phyloP scores from a whole-genome alignment of 1,284 basidiomycete genomes.

The Leucoagaricus sp. region DNA sequence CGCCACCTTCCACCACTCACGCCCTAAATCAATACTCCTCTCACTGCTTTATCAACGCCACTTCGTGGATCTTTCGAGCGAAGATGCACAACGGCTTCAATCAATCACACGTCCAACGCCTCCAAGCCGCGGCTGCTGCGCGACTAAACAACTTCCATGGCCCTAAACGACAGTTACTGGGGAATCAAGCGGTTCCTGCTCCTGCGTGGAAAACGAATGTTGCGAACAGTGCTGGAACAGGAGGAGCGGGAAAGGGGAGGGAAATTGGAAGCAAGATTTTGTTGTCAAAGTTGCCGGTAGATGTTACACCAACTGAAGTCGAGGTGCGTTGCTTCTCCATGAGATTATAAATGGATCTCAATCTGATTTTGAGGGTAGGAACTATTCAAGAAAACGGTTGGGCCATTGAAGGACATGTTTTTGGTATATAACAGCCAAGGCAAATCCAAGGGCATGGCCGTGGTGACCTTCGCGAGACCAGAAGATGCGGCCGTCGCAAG shows the following conservation, averaged over 20 bases:
- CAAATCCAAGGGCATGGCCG: slow-evolving; percentile 73
- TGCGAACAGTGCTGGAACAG: slow-evolving; percentile 17
- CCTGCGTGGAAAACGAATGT: slow-evolving; percentile 56
- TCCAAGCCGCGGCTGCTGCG: slow-evolving; percentile 18
- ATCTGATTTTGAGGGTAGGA: slow-evolving; percentile 44
- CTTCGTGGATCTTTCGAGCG: background rate
- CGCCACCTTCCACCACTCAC: background rate
- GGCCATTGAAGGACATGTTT: slow-evolving; percentile 67
- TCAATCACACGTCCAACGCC: slow-evolving; percentile 11
- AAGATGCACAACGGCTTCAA: background rate
- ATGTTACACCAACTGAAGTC: slow-evolving; percentile 69
- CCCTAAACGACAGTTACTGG: slow-evolving; percentile 57
- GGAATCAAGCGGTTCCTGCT: slow-evolving; percentile 51
- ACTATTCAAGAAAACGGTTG: slow-evolving; percentile 72
- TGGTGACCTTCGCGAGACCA: slow-evolving; percentile 61
- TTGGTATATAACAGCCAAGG: slow-evolving; percentile 73
- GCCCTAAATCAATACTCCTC: too few species aligned
- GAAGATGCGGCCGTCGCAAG: slow-evolving; percentile 63
- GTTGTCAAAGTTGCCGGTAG: slow-evolving; percentile 64
- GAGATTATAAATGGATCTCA: background rate
- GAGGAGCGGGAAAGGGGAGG: slow-evolving; percentile 17
- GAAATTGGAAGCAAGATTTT: slow-evolving; percentile 66
- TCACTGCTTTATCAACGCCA: too few species aligned
- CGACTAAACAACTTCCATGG: slow-evolving; percentile 53
- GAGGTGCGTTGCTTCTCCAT: slow-evolving; percentile 45